Conservation (phyloP, 2,329 filamentous ascomycete genomes). For the Colletotrichum karsti region DNA sequence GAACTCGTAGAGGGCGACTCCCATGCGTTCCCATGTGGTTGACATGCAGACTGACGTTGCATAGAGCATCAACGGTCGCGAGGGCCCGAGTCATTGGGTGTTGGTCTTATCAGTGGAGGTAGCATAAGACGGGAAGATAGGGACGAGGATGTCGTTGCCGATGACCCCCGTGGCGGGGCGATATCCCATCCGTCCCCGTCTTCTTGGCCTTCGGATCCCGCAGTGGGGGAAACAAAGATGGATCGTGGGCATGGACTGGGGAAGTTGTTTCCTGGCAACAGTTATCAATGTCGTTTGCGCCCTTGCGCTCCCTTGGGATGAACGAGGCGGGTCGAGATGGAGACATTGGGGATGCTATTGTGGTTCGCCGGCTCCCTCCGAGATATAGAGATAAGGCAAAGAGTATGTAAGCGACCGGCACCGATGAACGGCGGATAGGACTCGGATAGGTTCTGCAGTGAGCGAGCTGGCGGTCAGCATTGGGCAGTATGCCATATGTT, state of each 20-base stretch:
- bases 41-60: conserved; percentile 21
- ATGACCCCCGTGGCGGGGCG: conserved; percentile 10
- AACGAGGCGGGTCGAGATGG: background rate
- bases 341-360: background rate
- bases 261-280: background rate
- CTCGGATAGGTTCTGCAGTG: background rate
- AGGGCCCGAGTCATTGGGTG: conserved; percentile 20
- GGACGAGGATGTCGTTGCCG: background rate
- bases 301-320: background rate
- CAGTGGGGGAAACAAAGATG: conserved; percentile 4
- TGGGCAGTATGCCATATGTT: background rate
- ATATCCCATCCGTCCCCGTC: conserved; percentile 9
- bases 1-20: background rate
- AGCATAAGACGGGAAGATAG: conserved; percentile 14
- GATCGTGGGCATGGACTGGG: background rate
- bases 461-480: background rate
- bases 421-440: background rate
- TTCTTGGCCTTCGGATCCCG: conserved; percentile 22
- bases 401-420: background rate
- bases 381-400: background rate
- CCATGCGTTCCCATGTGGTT: conserved; percentile 13
- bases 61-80: background rate
- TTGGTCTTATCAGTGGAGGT: conserved; percentile 25
- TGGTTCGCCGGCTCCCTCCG: background rate
- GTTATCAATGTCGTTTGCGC: background rate